phyloP scores from a whole-genome alignment of 371 early-diverging fungal genomes.

The Dichotomocladium elegans region DNA sequence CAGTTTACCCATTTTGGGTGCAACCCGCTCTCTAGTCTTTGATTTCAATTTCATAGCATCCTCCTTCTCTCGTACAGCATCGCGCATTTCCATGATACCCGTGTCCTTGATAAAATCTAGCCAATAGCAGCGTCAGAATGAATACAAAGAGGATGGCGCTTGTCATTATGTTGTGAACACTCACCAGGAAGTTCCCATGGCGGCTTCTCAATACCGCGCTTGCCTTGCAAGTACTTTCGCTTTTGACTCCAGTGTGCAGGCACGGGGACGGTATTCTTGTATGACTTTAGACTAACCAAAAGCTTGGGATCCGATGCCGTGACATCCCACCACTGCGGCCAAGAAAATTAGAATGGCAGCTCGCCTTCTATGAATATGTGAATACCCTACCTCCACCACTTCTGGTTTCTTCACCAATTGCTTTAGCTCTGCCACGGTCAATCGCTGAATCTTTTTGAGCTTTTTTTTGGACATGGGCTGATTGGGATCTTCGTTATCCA shows the following conservation, averaged over 20 bases:
- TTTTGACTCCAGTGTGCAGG: slow-evolving; percentile 96
- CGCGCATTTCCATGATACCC: slow-evolving; percentile 95
- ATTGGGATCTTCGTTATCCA: slow-evolving; percentile 31
- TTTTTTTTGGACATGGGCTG: slow-evolving; percentile 49
- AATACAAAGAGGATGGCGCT: neutral
- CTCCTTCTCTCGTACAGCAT: slow-evolving; percentile 84
- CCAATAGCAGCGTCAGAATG: neutral
- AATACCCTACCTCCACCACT: slow-evolving; percentile 83
- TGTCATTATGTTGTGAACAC: neutral
- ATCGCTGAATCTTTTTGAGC: slow-evolving; percentile 34
- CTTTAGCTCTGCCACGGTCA: slow-evolving; percentile 89
- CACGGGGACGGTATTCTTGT: slow-evolving; percentile 93
- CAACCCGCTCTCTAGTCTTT: slow-evolving; percentile 86
- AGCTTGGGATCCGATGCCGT: slow-evolving; percentile 89
- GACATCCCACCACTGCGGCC: slow-evolving; percentile 84
- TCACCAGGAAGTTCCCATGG: slow-evolving; percentile 92
- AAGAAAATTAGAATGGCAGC: neutral
- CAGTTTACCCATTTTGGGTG: slow-evolving; percentile 95
- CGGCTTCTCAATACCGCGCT: slow-evolving; percentile 93
- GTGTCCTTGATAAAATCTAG: slow-evolving; percentile 94
- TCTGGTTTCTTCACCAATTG: slow-evolving; percentile 90
- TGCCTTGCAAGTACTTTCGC: slow-evolving; percentile 93
- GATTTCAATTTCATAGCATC: slow-evolving; percentile 70
- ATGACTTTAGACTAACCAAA: slow-evolving; percentile 87
- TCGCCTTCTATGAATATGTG: too few relatives aligned